Conservation (phyloP, 129 eudicot species). For the Tagetes erecta region DNA sequence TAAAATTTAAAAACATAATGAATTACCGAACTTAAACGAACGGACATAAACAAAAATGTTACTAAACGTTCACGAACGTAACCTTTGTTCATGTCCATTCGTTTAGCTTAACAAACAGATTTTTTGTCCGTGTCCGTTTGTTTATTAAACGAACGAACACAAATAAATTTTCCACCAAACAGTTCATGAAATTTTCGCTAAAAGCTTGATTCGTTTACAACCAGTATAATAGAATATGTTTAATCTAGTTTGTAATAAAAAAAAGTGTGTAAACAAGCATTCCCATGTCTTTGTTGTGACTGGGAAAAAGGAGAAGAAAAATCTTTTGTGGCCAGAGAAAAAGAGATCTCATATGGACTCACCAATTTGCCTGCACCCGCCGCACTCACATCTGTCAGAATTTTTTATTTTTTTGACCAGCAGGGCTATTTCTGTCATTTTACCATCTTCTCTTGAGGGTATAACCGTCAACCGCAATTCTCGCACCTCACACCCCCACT, state of each 20-base stretch:
- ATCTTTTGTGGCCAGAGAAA: conserved; percentile 23
- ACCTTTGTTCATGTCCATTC: no score
- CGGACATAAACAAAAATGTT: no score
- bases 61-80: no score
- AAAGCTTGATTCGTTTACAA: no score
- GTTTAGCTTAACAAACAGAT: no score
- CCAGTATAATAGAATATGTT: background rate
- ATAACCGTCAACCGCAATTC: conserved; percentile 36
- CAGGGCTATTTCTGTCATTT: conserved; percentile 28
- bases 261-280: background rate
- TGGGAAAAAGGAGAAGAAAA: conserved; percentile 25
- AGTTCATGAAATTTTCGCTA: no score
- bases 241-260: background rate
- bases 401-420: background rate
- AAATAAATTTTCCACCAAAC: no score
- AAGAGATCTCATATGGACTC: conserved; percentile 23
- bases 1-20: no score
- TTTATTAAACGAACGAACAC: no score
- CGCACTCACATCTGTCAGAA: conserved; percentile 32
- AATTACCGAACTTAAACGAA: no score
- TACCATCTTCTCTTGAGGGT: background rate
- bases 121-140: no score
- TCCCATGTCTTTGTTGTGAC: conserved; percentile 19
- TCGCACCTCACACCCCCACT: conserved; percentile 32
- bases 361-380: conserved; percentile 33